These are phyloP conservation scores for Darksidea phi DNA, from an alignment of 495 filamentous ascomycete species.

Conservation along the genomic window DNA sequence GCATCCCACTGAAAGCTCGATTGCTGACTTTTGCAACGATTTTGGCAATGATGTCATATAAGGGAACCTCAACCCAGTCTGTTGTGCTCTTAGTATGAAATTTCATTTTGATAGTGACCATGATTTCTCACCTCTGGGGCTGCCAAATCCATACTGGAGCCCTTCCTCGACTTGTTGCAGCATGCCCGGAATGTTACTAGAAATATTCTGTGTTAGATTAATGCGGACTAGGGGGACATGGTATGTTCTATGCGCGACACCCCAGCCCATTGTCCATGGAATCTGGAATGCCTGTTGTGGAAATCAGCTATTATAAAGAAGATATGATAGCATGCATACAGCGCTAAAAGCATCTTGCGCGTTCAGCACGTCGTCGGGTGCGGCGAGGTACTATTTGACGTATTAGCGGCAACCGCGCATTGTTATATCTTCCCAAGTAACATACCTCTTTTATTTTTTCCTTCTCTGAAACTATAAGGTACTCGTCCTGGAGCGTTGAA, in stretches of 20 bases:
- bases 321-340: background rate
- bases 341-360: background rate
- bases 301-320: background rate
- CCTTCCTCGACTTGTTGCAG: background rate
- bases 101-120: background rate
- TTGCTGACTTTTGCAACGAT: constrained; percentile 3
- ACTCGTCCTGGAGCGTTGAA: background rate
- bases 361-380: background rate
- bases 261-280: constrained; percentile 1
- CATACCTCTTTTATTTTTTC: background rate
- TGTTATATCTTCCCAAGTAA: background rate
- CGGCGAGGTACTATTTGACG: background rate
- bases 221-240: background rate
- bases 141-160: background rate
- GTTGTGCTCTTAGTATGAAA: background rate
- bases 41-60: constrained; percentile 1
- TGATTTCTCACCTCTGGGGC: background rate
- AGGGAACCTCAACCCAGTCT: background rate
- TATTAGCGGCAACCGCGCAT: background rate
- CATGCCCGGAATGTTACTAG: background rate
- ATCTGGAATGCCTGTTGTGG: constrained; percentile 1
- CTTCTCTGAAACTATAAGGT: constrained; percentile 1
- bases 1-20: background rate
- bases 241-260: constrained; percentile 4
- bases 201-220: constrained; percentile 1